Evolutionary conservation across 768 basidiomycete species (phyloP), one percentile per base, ranked within the genome.

Genomic region (Polyporus arcularius): DNA sequence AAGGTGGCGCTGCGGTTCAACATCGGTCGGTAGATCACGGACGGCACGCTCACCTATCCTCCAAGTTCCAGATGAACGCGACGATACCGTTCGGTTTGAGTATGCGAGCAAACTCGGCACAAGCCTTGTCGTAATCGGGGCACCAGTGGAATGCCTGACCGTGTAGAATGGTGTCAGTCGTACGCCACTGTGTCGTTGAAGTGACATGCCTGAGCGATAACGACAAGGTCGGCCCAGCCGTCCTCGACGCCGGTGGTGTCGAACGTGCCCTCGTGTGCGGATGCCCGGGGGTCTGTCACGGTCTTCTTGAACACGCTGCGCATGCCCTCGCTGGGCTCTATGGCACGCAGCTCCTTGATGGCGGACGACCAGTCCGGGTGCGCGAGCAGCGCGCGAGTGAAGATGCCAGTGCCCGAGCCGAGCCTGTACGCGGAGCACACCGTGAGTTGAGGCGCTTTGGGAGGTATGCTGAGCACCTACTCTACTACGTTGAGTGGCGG

Each of bases 121-220:
- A 80, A 0, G 95, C 93, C 54, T 76, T 78, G 48, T 85, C 82
- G 69, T 86, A 89, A 71, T 95, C 84, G 10, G 88, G 89, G 63
- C 90, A 91, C 96, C 96, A 98, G 76, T 98, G 96, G 73, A 88
- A 97, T 15, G 96, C 96, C 87, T 96, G 58, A 49, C 31, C 42
- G 42, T 50, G 61, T 67, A 18, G 35, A 14, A 42, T 5, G 39
- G 38, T 26, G 30, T 32, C 32, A 60, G 31, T 46, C 26, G 1
- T 21, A 26, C 46, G 46, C 28, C 46, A 14, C 16, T 14, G 16
- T 16, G 14, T 28, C 3, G 21, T 26, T 3, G 21, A 28, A 9
- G 11, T 11, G 38, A 14, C 69, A 16, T 65, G 86, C 88, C 80
- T 91, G 90, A 4, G 91, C 92, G 39, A 92, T 82, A 54, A 91